These are phyloP conservation scores for Protomyces pachydermus DNA, from an alignment of 1,139 yeast genomes.

Conservation along the genomic window DNA sequence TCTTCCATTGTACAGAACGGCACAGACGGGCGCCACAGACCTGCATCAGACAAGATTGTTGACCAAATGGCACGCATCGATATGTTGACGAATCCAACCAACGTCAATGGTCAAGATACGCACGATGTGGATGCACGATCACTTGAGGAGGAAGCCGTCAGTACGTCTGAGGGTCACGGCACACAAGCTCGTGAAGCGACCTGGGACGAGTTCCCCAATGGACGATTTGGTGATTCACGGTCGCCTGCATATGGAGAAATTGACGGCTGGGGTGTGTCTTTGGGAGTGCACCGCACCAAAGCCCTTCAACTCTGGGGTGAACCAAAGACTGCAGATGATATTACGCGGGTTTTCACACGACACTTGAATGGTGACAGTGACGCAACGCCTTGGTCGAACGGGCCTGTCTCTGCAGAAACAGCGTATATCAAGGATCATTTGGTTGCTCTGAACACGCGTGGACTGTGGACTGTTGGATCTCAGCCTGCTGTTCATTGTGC, in stretches of 20 bases:
- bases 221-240: conserved; percentile 94
- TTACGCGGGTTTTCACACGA: conserved; percentile 62
- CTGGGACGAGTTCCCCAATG: conserved; percentile 98
- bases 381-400: conserved; percentile 85
- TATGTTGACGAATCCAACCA: background rate
- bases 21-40: background rate
- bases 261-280: conserved; percentile 92
- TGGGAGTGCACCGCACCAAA: conserved; percentile 64
- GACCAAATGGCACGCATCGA: background rate
- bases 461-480: conserved; percentile 84
- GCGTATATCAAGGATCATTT: conserved; percentile 88
- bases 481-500: conserved; percentile 87
- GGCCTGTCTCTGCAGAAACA: conserved; percentile 77
- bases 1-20: background rate
- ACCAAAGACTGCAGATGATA: conserved; percentile 61
- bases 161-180: conserved; percentile 27
- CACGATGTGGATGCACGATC: background rate
- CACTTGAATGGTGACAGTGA: conserved; percentile 73
- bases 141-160: conserved; percentile 7
- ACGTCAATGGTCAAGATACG: background rate
- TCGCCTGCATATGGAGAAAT: conserved; percentile 96
- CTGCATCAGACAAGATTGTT: background rate
- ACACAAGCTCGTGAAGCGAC: conserved; percentile 83
- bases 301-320: conserved; percentile 79
- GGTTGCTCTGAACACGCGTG: conserved; percentile 65